Conservation (phyloP, 768 basidiomycete species). For the Asterophora parasitica region DNA sequence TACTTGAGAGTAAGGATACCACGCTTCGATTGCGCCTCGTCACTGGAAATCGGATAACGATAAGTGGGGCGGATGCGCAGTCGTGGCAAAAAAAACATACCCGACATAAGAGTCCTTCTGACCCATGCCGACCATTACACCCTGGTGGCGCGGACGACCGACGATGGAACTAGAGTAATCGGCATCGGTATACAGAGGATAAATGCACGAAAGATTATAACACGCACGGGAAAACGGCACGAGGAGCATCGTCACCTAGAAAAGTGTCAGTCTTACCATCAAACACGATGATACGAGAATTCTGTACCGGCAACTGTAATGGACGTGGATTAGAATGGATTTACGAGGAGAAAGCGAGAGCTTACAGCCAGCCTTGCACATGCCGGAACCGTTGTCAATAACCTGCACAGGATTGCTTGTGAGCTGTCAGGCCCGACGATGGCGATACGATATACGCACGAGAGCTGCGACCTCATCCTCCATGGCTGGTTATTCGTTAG, state of each 20-base stretch:
- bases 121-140: constrained; percentile 97
- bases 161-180: constrained; percentile 68
- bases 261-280: constrained; percentile 15
- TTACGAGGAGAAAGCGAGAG: constrained; percentile 22
- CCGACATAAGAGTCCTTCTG: constrained; percentile 96
- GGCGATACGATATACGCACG: constrained; percentile 36
- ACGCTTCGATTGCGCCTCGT: constrained; percentile 92
- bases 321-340: constrained; percentile 17
- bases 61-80: constrained; percentile 2
- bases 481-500: constrained; percentile 37
- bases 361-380: constrained; percentile 99
- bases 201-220: background rate
- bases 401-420: constrained; percentile 40
- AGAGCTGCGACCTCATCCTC: constrained; percentile 47
- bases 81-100: constrained; percentile 37
- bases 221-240: constrained; percentile 93
- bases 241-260: constrained; percentile 81
- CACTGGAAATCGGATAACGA: constrained; percentile 39
- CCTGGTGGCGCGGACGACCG: constrained; percentile 90
- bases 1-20: constrained; percentile 93
- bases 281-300: background rate
- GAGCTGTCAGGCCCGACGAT: background rate
- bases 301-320: constrained; percentile 58
- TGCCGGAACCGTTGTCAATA: constrained; percentile 94
- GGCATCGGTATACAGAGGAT: no score